Conservation (phyloP, 495 filamentous ascomycete genomes). For the Podospora didyma region DNA sequence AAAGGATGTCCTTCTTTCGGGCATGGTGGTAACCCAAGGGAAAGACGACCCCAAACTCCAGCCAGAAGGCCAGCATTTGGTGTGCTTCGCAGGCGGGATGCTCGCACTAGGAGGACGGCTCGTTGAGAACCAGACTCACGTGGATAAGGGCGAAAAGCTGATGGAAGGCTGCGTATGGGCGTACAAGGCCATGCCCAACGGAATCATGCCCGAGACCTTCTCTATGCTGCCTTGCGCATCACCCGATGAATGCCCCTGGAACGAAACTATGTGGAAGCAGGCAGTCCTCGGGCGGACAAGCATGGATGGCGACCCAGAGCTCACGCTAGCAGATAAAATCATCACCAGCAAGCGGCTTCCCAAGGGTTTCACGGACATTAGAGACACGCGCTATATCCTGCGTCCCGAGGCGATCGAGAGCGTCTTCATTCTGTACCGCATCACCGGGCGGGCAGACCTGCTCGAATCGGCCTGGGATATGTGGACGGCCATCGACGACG, state of each 20-base stretch:
- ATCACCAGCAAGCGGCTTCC: constrained; percentile 62
- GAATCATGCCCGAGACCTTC: constrained; percentile 82
- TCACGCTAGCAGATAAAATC: constrained; percentile 19
- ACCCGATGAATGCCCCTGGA: constrained; percentile 59
- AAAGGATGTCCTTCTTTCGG: constrained; percentile 44
- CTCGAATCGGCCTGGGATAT: constrained; percentile 57
- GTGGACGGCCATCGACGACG: constrained; percentile 47
- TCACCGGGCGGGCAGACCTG: constrained; percentile 50
- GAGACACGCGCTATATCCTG: constrained; percentile 61
- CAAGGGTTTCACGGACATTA: constrained; percentile 60
- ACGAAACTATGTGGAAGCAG: constrained; percentile 54
- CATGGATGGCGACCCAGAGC: constrained; percentile 4
- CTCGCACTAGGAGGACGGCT: constrained; percentile 72
- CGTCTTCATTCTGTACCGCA: constrained; percentile 67
- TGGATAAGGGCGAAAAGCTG: constrained; percentile 67
- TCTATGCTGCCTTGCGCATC: constrained; percentile 57
- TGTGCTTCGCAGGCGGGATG: constrained; percentile 82
- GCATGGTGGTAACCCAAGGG: constrained; percentile 51
- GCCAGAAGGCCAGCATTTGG: constrained; percentile 35
- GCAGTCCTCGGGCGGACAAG: constrained; percentile 13
- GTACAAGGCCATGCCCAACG: constrained; percentile 65
- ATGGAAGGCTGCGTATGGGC: constrained; percentile 84
- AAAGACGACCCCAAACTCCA: constrained; percentile 50
- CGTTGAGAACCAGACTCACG: constrained; percentile 59
- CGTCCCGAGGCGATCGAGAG: constrained; percentile 67